phyloP scores from a whole-genome alignment of 2,329 filamentous ascomycete genomes.

The Penicillium sp. region DNA sequence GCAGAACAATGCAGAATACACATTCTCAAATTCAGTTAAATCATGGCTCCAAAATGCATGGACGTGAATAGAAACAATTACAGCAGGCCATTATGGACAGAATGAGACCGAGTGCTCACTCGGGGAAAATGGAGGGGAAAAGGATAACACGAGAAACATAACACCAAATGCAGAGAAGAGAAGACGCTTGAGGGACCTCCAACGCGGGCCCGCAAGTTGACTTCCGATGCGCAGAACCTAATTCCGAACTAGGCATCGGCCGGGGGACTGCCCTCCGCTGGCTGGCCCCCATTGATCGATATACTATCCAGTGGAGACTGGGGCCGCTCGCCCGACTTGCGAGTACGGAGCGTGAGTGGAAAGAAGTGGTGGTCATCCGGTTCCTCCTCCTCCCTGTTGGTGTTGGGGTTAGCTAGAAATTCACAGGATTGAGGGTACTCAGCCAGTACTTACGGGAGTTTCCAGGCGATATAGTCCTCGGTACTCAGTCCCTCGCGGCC shows the following conservation, averaged over 20 bases:
- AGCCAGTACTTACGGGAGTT: constrained; percentile 78
- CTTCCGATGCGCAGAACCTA: not conserved
- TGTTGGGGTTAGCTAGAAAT: constrained; percentile 33
- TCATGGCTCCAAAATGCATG: constrained; percentile 25
- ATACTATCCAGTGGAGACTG: constrained; percentile 43
- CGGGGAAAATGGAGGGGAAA: not conserved
- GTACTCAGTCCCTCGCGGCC: constrained; percentile 90
- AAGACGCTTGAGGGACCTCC: not conserved
- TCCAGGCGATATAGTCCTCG: constrained; percentile 98
- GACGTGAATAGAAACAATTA: constrained; percentile 23
- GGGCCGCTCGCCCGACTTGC: constrained; percentile 43
- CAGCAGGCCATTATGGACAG: constrained; percentile 14
- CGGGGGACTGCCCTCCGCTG: constrained; percentile 9
- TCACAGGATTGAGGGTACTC: not conserved
- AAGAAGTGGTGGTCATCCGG: constrained; percentile 76
- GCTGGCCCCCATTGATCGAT: constrained; percentile 32
- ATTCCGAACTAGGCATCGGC: constrained; percentile 8
- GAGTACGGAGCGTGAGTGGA: constrained; percentile 66
- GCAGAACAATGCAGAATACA: not conserved
- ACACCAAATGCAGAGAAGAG: constrained; percentile 19
- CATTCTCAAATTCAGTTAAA: constrained; percentile 4
- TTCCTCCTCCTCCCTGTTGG: constrained; percentile 84
- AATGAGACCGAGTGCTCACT: constrained; percentile 1
- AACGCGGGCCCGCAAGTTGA: not conserved
- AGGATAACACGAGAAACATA: constrained; percentile 4